These are phyloP conservation scores for Claviceps paspali DNA, from an alignment of 2,329 filamentous ascomycete species.

Conservation along the genomic window DNA sequence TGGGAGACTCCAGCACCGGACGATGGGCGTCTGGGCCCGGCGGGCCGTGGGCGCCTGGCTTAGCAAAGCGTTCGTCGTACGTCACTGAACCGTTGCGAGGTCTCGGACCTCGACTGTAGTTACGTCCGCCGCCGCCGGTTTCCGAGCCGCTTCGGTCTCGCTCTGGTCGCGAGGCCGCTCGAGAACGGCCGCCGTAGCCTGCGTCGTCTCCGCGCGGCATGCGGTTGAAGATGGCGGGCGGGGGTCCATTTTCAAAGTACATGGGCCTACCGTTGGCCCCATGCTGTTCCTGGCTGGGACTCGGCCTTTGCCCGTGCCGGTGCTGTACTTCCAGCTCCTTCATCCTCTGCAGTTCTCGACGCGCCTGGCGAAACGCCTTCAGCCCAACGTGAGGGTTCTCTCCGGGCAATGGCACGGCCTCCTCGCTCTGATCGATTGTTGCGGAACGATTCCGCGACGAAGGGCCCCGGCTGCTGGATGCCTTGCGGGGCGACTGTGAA, in stretches of 20 bases:
- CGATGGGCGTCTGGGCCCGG: background rate
- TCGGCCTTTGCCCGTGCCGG: constrained; percentile 17
- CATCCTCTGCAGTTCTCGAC: constrained; percentile 39
- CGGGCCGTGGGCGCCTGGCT: background rate
- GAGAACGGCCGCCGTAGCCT: constrained; percentile 14
- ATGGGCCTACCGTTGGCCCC: constrained; percentile 20
- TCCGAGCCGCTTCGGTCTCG: constrained; percentile 41
- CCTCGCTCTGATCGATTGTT: background rate
- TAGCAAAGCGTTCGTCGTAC: constrained; percentile 21
- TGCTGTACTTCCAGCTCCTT: constrained; percentile 36
- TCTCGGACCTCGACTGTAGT: constrained; percentile 24
- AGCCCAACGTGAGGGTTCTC: constrained; percentile 34
- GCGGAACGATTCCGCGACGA: constrained; percentile 1
- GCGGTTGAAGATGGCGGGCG: constrained; percentile 30
- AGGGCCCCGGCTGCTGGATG: constrained; percentile 8
- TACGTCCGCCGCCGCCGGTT: constrained; percentile 29
- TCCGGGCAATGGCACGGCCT: constrained; percentile 18
- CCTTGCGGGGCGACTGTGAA: constrained; percentile 24
- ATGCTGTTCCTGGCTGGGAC: constrained; percentile 10
- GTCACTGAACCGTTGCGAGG: constrained; percentile 22
- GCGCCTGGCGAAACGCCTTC: constrained; percentile 41
- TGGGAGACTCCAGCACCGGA: constrained; percentile 1
- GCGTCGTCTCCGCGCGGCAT: constrained; percentile 27
- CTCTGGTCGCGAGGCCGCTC: constrained; percentile 22
- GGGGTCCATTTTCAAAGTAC: constrained; percentile 29